Evolutionary conservation across 1,139 yeast species (phyloP), one percentile per base, ranked within the genome.

Genomic region (Suhomyces choctaworum): DNA sequence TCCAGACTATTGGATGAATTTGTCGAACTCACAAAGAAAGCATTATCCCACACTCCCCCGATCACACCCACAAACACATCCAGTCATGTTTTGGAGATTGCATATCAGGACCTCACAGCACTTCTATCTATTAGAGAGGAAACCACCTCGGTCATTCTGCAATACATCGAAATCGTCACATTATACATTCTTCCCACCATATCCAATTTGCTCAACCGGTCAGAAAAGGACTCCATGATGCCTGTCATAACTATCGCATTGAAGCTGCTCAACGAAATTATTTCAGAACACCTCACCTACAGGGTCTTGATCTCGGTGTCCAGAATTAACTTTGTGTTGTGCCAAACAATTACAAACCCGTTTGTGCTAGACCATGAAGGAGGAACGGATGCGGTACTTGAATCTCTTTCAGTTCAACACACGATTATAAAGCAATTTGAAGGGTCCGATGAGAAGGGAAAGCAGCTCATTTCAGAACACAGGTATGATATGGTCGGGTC

Each of bases 1-100:
- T 63, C 78, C 0, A 81, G 82, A 0, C 53, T 78, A 1, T 40
- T 47, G 1, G 59, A 58, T 1, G 56, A 76, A n/a, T 72, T 74
- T 32, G 51, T 65, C 39, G 73, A 66, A 8, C 63, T 67, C 2
- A 45, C 67, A 7, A 64, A 48, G 30, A 65, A 66, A 1, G 60
- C 73, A 31, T 48, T 77, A 15, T 49, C 70, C 4, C 75, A 68
- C 41, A 48, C 75, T 14, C 82, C 82, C 0, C 66, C 69, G 8
- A 45, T 63, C n/a, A 70, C 76, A 0, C 66, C 70, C 1, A 48
- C 51, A 1, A 45, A 42, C 0, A 49, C 52, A 2, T 58, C 70
- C 3, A 23, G 48, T 1, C 40, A 32, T 9, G 40, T 66, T 5
- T 41, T 65, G 19, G n/a, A 34, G 0, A 47, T 32, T 2, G 67